A percentile compares a stretch with the other conserved stretches of the same genome.
phyloP scores from a whole-genome alignment of 192 early-diverging fungal genomes.

The Backusella westeae region DNA sequence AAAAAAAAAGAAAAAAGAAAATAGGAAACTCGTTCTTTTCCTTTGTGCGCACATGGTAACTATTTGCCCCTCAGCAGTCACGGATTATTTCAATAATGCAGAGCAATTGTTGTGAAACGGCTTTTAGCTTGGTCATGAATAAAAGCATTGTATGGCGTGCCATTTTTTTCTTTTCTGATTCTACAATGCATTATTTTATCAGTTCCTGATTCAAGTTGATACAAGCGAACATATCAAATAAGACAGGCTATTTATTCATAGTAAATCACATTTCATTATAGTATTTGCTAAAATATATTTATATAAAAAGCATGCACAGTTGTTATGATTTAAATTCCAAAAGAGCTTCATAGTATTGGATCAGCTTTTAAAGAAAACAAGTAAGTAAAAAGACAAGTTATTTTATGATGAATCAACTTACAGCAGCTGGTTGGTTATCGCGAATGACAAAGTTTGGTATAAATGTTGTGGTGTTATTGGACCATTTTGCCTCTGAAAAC shows the following conservation, averaged over 20 bases:
- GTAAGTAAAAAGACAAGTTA: not conserved
- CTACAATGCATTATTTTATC: no score
- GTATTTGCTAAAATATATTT: not conserved
- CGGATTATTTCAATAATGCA: not conserved
- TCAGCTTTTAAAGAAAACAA: not conserved
- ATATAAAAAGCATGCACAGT: not conserved
- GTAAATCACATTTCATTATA: not conserved
- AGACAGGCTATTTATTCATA: not conserved
- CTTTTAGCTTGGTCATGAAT: no score
- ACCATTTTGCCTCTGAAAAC: constrained; percentile 4
- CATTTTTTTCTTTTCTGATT: no score
- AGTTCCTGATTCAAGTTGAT: no score
- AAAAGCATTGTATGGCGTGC: no score
- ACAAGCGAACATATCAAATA: no score
- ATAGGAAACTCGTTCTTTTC: not conserved
- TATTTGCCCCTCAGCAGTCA: not conserved
- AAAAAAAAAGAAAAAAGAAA: not conserved
- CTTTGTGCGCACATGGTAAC: not conserved
- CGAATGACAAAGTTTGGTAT: not conserved
- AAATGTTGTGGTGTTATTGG: not conserved
- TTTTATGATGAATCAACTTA: not conserved
- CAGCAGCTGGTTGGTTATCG: not conserved
- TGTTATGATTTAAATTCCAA: not conserved
- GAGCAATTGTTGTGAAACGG: not conserved
- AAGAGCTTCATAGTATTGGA: not conserved